Evolutionary conservation across 139 green algal genomes (phyloP), one percentile per base, ranked within the genome.

Genomic region (Picochlorum sp.): DNA sequence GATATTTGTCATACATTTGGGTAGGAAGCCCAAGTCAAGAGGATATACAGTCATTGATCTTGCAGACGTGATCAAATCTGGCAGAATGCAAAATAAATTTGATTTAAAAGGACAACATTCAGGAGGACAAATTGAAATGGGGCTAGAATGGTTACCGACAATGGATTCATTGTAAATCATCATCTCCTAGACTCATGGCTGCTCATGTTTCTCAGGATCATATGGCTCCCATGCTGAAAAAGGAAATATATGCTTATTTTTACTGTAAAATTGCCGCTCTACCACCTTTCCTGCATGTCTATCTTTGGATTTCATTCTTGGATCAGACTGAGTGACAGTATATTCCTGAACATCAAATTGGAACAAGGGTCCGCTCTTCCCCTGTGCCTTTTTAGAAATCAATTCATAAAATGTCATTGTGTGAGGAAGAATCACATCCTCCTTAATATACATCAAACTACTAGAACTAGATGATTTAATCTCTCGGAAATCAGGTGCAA

Each of bases 201-300:
- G 21, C 13, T 28, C 15, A 11, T 65, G 51, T 37, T 34, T 34
- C n/a, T 59, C 74, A 1, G 85, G 77, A 52, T 95, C 88, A 68
- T 87, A 82, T 24, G 88, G 72, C 77, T 96, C 88, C 94, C 94
- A 99, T 49, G 89, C 72, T 15, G 72, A 90, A 20, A 91, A 92
- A 1, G 94, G 94, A 68, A 97, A 98, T 64, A 98, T 98, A 81
- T 98, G 91, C 74, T 97, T 97, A 78, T 97, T 98, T 56, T 85
- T 87, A 49, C 95, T 85, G 70, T 98, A 99, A 92, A 90, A 98
- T 59, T 95, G 84, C 11, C 91, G 74, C 69, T 95, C 87, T 49
- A 97, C 85, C 32, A 98, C 83, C 75, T 97, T 94, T 58, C 78
- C 73, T 66, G 78, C 20, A 72, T 94, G 88, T 4, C 66, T 82